Conservation (phyloP, 2,329 filamentous ascomycete genomes). For the Stemphylium vesicarium region DNA sequence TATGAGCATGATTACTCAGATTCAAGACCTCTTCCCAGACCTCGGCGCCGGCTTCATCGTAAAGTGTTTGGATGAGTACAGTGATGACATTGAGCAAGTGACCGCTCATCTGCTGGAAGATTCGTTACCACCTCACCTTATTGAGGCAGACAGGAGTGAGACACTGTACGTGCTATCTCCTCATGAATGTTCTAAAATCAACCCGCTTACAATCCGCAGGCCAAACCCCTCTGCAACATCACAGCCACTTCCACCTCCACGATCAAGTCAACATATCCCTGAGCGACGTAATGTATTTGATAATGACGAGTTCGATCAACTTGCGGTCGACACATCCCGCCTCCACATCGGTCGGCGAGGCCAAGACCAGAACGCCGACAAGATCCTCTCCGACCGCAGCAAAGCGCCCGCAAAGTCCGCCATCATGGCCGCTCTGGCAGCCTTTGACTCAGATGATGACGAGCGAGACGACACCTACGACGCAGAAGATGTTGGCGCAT, state of each 20-base stretch:
- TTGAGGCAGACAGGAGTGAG: constrained; percentile 67
- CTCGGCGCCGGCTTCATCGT: constrained; percentile 83
- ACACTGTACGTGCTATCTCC: constrained; percentile 56
- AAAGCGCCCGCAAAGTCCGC: constrained; percentile 77
- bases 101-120: constrained; percentile 82
- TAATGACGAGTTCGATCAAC: constrained; percentile 72
- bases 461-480: constrained; percentile 98
- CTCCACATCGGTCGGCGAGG: constrained; percentile 81
- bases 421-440: constrained; percentile 84
- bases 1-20: constrained; percentile 82
- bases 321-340: constrained; percentile 69
- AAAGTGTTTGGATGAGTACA: constrained; percentile 79
- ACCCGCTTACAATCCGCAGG: constrained; percentile 26
- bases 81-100: constrained; percentile 77
- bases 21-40: constrained; percentile 94
- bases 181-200: neutral
- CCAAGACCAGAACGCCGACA: constrained; percentile 70
- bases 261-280: constrained; percentile 63
- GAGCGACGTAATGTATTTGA: constrained; percentile 78
- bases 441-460: constrained; percentile 93
- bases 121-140: constrained; percentile 72
- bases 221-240: constrained; percentile 18
- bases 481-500: constrained; percentile 86
- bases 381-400: constrained; percentile 69
- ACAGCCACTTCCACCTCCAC: constrained; percentile 59